Base-by-base conservation (phyloP, 1,139 yeast species). In the Sugiyamaella paludigena region DNA sequence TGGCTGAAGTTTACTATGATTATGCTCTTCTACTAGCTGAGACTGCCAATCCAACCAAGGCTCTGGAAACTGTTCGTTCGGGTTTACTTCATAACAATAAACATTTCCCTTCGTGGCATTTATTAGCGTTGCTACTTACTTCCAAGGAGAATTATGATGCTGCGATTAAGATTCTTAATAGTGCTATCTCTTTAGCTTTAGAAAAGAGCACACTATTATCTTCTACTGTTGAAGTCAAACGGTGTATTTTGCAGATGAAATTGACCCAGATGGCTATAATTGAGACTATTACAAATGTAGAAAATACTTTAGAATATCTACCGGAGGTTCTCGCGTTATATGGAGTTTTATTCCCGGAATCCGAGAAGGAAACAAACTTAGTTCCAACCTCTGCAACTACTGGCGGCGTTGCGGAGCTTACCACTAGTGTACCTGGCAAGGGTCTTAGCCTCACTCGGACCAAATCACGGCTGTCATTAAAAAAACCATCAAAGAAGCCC, bases 211-310 rank as follows among this genome's bases (percentile, higher is more conserved):
- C 34, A 9, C 19, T 47, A 37, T 38, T 53, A 31, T 45, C 48
- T 24, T 29, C 36, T 24, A 35, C 13, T 58, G 73, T 6, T 5
- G 66, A 67, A 39, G 73, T 75, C 48, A 83, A 79, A 59, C 72
- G 76, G 58, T 80, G 79, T 52, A 79, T 83, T 36, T 64, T 88
- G 29, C 88, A 87, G 62, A 72, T 88, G 61, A 86, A 86, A 59
- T 73, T 86, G 66, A 84, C 96, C 0, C 89, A 85, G 58, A 68
- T 88, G 45, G 83, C 91, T 2, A 73, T 88, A 12, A 70, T 81
- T 51, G 94, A 87, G 61, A 76, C 81, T 7, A 69, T 77, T 8
- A 74, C 81, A 50, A 92, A 89, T 2, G 71, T 77, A 0, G 74
- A 76, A 29, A 79, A 77, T 43, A 81, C 89, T 2, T 66, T 87